phyloP scores from a whole-genome alignment of 176 grass and related monocot species.

The Poa pratensis region DNA sequence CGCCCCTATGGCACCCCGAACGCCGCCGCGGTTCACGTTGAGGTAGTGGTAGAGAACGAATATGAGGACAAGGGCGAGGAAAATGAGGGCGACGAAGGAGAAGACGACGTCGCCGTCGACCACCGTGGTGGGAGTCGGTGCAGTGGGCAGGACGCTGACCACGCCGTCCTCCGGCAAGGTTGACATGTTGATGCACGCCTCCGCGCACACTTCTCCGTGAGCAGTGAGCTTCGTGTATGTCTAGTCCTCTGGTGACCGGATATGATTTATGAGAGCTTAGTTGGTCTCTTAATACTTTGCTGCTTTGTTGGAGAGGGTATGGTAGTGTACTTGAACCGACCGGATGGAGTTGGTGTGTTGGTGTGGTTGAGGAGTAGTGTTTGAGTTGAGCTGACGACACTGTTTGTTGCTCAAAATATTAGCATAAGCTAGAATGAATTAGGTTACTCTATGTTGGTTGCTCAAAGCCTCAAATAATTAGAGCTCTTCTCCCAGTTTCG shows the following conservation, averaged over 20 bases:
- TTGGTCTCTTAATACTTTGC: neutral
- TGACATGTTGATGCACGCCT: conserved; percentile 32
- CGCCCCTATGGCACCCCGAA: neutral
- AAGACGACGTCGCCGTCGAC: conserved; percentile 46
- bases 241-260: neutral
- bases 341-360: conserved; percentile 47
- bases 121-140: conserved; percentile 21
- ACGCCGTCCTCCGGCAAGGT: conserved; percentile 14
- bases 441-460: neutral
- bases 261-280: conserved; percentile 21
- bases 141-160: neutral
- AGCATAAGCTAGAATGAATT: neutral
- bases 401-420: neutral
- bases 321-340: neutral
- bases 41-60: conserved; percentile 51
- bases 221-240: neutral
- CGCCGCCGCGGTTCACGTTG: neutral
- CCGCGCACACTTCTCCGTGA: neutral
- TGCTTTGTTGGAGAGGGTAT: conserved; percentile 42
- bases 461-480: neutral
- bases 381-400: conserved; percentile 33
- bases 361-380: conserved; percentile 29
- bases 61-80: conserved; percentile 33
- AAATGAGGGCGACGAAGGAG: conserved; percentile 38
- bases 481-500: neutral